These are phyloP conservation scores for Emergomyces orientalis DNA, from an alignment of 2,329 filamentous ascomycete species.

Conservation along the genomic window DNA sequence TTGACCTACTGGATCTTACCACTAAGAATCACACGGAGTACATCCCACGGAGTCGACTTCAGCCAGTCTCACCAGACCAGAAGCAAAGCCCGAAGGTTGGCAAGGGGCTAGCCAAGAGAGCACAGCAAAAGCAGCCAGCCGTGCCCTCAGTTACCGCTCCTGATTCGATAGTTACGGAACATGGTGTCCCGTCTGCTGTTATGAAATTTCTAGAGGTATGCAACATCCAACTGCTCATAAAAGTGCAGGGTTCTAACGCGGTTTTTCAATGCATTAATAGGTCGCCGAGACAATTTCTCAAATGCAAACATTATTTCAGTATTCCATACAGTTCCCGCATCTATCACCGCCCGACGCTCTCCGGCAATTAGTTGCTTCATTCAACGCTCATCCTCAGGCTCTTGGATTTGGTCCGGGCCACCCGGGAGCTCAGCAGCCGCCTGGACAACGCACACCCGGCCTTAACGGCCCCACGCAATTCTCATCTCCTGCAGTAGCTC, in stretches of 20 bases:
- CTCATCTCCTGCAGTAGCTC: constrained; percentile 50
- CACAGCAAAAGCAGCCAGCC: constrained; percentile 37
- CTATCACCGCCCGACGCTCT: constrained; percentile 49
- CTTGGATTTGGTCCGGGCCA: constrained; percentile 5
- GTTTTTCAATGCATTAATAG: constrained; percentile 28
- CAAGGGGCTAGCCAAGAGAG: constrained; percentile 45
- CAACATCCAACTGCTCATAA: constrained; percentile 7
- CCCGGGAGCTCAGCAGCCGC: constrained; percentile 23
- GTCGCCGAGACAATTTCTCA: constrained; percentile 56
- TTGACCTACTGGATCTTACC: constrained; percentile 76
- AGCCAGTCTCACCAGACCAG: constrained; percentile 43
- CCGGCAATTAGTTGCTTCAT: constrained; percentile 41
- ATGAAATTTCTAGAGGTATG: constrained; percentile 55
- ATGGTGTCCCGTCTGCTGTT: constrained; percentile 48
- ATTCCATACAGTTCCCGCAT: constrained; percentile 44
- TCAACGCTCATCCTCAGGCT: constrained; percentile 31
- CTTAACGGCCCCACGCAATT: constrained; percentile 44
- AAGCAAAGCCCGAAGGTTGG: constrained; percentile 52
- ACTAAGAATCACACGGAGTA: constrained; percentile 73
- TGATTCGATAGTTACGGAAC: constrained; percentile 38
- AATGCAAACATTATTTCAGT: constrained; percentile 53
- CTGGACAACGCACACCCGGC: constrained; percentile 35
- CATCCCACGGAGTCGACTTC: constrained; percentile 56
- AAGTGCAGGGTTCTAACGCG: neutral
- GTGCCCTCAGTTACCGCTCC: constrained; percentile 38